Percentiles rank a stretch among this genome's conserved stretches.
Conservation (phyloP, 352 stramenopile genomes). For the Phytophthora sp. region DNA sequence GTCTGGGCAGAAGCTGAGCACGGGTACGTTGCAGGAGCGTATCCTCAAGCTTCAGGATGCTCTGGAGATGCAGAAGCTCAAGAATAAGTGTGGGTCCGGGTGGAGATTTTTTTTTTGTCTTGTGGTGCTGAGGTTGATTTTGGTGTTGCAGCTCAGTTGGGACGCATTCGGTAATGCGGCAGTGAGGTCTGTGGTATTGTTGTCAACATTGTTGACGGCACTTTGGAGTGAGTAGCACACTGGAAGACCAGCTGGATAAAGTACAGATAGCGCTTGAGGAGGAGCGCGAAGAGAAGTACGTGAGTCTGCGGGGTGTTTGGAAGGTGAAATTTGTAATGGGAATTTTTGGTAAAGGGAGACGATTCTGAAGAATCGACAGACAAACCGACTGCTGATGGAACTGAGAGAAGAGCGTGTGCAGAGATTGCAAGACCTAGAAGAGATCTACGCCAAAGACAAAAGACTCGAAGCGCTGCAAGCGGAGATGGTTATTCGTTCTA, state of each 20-base stretch:
- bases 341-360: slow-evolving; percentile 55
- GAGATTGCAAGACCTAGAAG: slow-evolving; percentile 75
- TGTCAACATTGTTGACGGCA: too few relatives aligned
- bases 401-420: slow-evolving; percentile 80
- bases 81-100: slow-evolving; percentile 66
- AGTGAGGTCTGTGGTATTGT: not conserved
- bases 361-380: slow-evolving; percentile 74
- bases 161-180: slow-evolving; percentile 52
- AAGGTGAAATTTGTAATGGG: slow-evolving; percentile 30
- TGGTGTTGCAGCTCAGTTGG: slow-evolving; percentile 53
- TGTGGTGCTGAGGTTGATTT: not conserved
- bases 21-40: slow-evolving; percentile 56
- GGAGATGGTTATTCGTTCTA: slow-evolving; percentile 52
- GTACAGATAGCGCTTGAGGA: slow-evolving; percentile 67
- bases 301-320: not conserved
- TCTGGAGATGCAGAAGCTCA: slow-evolving; percentile 81
- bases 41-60: slow-evolving; percentile 85
- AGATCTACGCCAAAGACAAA: slow-evolving; percentile 86
- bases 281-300: slow-evolving; percentile 74
- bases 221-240: too few relatives aligned
- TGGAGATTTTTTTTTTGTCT: not conserved
- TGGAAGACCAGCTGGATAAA: slow-evolving; percentile 77
- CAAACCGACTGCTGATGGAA: slow-evolving; percentile 72
- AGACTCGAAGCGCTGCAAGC: slow-evolving; percentile 58
- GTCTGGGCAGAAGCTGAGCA: too few relatives aligned